A percentile compares a stretch with the other conserved stretches of the same genome.
Evolutionary conservation across 257 asterid species (phyloP).

Genomic region (Fraxinus cuspidata): DNA sequence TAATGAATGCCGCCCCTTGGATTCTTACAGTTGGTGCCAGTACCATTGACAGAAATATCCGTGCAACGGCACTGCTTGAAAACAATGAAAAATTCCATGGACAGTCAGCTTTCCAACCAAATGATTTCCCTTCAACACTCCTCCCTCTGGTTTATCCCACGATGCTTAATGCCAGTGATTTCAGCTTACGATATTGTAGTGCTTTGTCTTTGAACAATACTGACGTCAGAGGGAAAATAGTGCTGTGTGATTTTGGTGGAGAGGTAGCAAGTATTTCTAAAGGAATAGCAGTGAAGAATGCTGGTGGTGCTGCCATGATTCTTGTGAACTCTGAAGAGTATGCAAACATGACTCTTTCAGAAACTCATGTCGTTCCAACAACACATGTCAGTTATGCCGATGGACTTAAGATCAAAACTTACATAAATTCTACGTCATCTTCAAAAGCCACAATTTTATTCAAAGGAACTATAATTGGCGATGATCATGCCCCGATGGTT

Average conservation of each 20-base stretch:
- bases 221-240: not conserved
- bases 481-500: not conserved
- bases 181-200: not conserved
- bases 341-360: not conserved
- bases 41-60: not conserved
- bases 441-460: too few species aligned
- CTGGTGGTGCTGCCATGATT: conserved; percentile 5
- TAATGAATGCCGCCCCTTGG: not conserved
- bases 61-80: not conserved
- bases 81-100: not conserved
- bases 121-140: not conserved
- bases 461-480: not conserved
- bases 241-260: not conserved
- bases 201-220: not conserved
- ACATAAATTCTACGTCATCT: not conserved
- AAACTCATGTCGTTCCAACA: not conserved
- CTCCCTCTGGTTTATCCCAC: not conserved
- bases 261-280: not conserved
- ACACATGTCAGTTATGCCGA: not conserved
- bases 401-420: not conserved
- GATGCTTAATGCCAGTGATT: not conserved
- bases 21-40: conserved; percentile 9
- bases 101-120: not conserved
- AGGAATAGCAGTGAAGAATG: not conserved
- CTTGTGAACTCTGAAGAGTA: not conserved